Conservation (phyloP, 208 protist species). For the Leishmania guyanensis region DNA sequence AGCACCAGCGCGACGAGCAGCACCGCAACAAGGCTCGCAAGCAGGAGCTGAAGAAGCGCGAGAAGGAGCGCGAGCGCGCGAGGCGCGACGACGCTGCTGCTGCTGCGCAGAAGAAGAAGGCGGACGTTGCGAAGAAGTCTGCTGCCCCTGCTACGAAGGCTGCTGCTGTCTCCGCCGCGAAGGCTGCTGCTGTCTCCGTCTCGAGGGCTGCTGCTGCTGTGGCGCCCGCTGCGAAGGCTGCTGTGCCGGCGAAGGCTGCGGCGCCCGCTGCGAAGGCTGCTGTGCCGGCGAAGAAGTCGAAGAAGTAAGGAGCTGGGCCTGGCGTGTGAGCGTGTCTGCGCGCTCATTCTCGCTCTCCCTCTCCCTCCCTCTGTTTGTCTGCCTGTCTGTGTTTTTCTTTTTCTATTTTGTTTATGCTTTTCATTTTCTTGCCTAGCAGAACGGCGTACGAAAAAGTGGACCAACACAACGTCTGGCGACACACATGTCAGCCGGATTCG, state of each 20-base stretch:
- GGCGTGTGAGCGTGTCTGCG: neutral
- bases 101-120: conserved; percentile 51
- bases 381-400: neutral
- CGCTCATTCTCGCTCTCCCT: neutral
- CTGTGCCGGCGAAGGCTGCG: conserved; percentile 10
- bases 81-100: conserved; percentile 60
- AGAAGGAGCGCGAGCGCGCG: conserved; percentile 77
- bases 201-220: conserved; percentile 29
- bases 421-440: neutral
- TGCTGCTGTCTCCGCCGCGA: conserved; percentile 49
- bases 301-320: conserved; percentile 22
- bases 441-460: neutral
- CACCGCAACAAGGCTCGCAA: conserved; percentile 74
- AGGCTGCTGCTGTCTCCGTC: conserved; percentile 45
- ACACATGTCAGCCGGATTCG: neutral
- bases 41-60: conserved; percentile 75
- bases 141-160: conserved; percentile 47
- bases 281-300: conserved; percentile 56
- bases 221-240: conserved; percentile 34
- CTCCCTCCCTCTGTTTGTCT: neutral
- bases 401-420: neutral
- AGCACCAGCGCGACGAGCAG: conserved; percentile 67
- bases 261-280: conserved; percentile 41
- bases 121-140: conserved; percentile 50
- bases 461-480: neutral